Evolutionary conservation across 192 early-diverging fungal species (phyloP), one percentile per base, ranked within the genome.

Genomic region (Entomortierella parvispora): DNA sequence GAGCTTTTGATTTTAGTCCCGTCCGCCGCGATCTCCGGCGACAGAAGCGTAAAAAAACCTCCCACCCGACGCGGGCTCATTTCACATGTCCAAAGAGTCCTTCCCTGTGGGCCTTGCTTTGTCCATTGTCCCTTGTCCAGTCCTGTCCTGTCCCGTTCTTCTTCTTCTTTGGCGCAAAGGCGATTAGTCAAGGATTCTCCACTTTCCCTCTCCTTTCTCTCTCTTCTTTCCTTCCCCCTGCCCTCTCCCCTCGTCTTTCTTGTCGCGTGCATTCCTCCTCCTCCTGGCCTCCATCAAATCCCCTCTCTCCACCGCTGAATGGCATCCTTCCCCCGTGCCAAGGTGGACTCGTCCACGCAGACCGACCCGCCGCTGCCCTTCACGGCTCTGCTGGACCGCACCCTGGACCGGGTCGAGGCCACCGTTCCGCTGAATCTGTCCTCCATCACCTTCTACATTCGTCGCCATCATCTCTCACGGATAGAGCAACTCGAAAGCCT

Each of bases 381-480:
- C 43, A 82, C 81, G 2, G 66, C 77, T 42, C 37, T 65, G 23
- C 49, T 82, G 10, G 81, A 82, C 53, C 44, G 60, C 0, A 23
- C 69, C 3, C 58, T 82, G 2, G 64, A 64, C 68, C 33, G 62
- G 11, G 46, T 82, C 11, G 81, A 82, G 53, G 62, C 68, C 25
- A 76, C 58, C 18, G 71, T 78, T 23, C 81, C 81, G 22, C 50
- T 82, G 15, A 82, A 82, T 64, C 71, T 82, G 18, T 64, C 77
- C n/a, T 79, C 76, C 49, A 48, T 82, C 40, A 82, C 81, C 22
- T 67, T 79, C 49, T 69, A 75, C 56, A 64, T 80, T 55, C 66
- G 81, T 34, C 76, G 78, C 51, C 72, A 80, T 32, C 44, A 79
- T 59, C 53, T 82, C 54, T 68, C 76, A 0, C 50, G 77, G 28